A percentile compares a stretch with the other conserved stretches of the same genome.
Evolutionary conservation across 257 asterid species (phyloP).

Genomic region (Solanum dulcamara): DNA sequence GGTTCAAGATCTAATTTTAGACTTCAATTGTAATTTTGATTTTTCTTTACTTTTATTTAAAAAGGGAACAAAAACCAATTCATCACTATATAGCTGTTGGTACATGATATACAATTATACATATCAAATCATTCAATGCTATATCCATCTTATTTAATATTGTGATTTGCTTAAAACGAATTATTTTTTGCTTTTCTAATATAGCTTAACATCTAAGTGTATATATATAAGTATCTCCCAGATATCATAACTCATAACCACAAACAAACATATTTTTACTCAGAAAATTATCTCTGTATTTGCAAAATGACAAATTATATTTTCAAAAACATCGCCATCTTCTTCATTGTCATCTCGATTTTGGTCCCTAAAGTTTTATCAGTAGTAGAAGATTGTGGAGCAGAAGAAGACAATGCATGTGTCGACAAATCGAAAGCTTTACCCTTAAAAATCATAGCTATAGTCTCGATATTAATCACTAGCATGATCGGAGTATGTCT

Average conservation of each 20-base stretch:
- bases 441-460: slow-evolving; percentile 50
- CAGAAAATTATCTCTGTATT: neutral
- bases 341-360: slow-evolving; percentile 9
- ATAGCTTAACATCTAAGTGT: neutral
- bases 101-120: neutral
- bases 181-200: no score
- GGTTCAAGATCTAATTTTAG: no score
- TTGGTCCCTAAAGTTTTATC: slow-evolving; percentile 9
- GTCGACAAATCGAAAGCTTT: slow-evolving; percentile 32
- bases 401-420: slow-evolving; percentile 10
- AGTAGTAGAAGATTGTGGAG: slow-evolving; percentile 28
- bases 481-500: slow-evolving; percentile 54
- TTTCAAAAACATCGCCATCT: neutral
- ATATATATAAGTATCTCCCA: neutral
- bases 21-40: no score
- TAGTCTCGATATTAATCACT: slow-evolving; percentile 25
- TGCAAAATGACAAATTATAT: neutral
- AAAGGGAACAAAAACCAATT: no score
- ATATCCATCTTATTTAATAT: neutral
- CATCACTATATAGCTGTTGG: neutral
- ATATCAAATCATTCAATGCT: neutral
- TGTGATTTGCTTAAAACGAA: neutral
- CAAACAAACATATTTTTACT: neutral
- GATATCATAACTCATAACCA: neutral
- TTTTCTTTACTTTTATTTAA: no score